Conservation (phyloP, 306 rosid genomes). For the Vicia sativa region DNA sequence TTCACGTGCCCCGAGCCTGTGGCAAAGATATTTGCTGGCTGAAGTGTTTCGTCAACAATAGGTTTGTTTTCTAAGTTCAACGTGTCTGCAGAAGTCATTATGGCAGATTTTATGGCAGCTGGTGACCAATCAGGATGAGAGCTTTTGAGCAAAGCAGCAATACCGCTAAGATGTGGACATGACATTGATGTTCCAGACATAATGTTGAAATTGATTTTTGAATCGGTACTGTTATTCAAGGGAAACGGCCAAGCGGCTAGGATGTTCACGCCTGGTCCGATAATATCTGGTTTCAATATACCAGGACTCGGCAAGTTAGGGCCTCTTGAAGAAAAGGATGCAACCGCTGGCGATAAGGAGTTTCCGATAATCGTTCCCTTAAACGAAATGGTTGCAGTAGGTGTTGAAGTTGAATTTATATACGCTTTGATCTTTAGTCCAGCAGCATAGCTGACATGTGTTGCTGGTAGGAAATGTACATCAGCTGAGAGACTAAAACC, state of each 20-base stretch:
- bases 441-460: constrained; percentile 59
- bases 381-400: constrained; percentile 62
- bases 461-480: constrained; percentile 65
- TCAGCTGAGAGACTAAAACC: constrained; percentile 60
- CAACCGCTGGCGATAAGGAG: constrained; percentile 51
- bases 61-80: constrained; percentile 32
- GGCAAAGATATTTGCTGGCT: constrained; percentile 67
- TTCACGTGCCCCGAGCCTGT: constrained; percentile 76
- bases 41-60: constrained; percentile 58
- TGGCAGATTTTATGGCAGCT: constrained; percentile 80
- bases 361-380: constrained; percentile 62
- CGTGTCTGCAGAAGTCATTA: constrained; percentile 66
- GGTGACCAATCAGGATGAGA: constrained; percentile 82
- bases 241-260: constrained; percentile 78
- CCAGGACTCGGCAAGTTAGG: constrained; percentile 71
- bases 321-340: constrained; percentile 80
- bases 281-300: constrained; percentile 75
- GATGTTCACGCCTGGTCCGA: constrained; percentile 67
- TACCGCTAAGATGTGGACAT: constrained; percentile 85
- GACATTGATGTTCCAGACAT: constrained; percentile 82
- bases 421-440: constrained; percentile 62
- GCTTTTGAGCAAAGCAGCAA: constrained; percentile 76
- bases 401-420: constrained; percentile 59
- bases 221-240: constrained; percentile 41
- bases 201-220: constrained; percentile 59